Percentiles rank a stretch among this genome's conserved stretches.
Conservation (phyloP, 169 alveolate species). For the Plasmodium vinckei region DNA sequence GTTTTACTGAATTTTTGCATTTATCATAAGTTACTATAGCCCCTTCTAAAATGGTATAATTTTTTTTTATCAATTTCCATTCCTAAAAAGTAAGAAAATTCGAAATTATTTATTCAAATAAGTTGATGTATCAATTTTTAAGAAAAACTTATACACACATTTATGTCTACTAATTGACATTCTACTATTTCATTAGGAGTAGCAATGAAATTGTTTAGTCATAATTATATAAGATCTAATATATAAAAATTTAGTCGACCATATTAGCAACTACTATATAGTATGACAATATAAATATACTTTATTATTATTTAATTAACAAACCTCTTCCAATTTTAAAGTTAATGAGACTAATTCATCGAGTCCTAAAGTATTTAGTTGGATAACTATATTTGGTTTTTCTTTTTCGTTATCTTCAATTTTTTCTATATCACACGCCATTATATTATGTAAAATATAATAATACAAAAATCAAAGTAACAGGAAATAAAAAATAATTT, state of each 20-base stretch:
- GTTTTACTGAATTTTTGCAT: constrained; percentile 62
- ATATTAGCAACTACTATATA: too few species aligned
- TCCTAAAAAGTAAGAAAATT: constrained; percentile 8
- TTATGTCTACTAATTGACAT: neutral
- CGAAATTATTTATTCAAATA: neutral
- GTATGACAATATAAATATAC: too few species aligned
- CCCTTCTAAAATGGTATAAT: constrained; percentile 67
- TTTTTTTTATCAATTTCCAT: constrained; percentile 66
- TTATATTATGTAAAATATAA: constrained; percentile 33
- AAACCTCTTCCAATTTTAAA: constrained; percentile 59
- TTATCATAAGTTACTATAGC: constrained; percentile 66
- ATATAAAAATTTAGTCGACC: too few species aligned
- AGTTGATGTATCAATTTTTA: neutral
- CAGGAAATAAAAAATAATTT: constrained; percentile 4
- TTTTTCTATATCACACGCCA: constrained; percentile 76
- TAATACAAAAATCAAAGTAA: constrained; percentile 23
- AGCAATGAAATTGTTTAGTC: too few species aligned
- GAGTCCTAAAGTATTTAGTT: constrained; percentile 43
- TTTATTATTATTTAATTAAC: neutral
- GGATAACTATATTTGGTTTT: constrained; percentile 58
- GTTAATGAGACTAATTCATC: constrained; percentile 60
- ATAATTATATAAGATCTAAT: too few species aligned
- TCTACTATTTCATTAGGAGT: too few species aligned
- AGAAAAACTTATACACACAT: neutral
- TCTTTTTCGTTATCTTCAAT: constrained; percentile 68